Evolutionary conservation across 257 asterid genomes (phyloP).

Genomic region (Gentiana straminea): DNA sequence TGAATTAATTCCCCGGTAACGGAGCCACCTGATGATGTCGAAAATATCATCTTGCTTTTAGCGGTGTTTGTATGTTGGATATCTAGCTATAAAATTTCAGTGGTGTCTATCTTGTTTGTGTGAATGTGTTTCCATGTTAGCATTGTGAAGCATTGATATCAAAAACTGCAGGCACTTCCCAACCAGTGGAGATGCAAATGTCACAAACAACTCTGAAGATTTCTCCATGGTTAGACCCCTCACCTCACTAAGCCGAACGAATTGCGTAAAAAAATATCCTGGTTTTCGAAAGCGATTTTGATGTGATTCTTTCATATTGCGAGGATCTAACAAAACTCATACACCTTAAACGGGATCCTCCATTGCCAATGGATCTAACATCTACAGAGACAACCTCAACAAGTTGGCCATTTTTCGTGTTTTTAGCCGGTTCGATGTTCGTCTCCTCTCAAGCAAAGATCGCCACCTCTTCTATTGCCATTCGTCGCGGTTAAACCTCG

Average conservation of each 20-base stretch:
- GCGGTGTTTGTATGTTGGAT: too few relatives aligned
- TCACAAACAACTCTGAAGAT: conserved; percentile 41
- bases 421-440: conserved; percentile 72
- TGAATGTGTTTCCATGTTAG: too few relatives aligned
- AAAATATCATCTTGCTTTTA: too few relatives aligned
- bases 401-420: conserved; percentile 84
- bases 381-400: conserved; percentile 24
- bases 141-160: not conserved
- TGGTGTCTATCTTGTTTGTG: too few relatives aligned
- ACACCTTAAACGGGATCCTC: conserved; percentile 44
- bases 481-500: conserved; percentile 39
- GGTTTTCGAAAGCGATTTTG: too few relatives aligned
- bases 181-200: conserved; percentile 40
- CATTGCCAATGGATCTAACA: conserved; percentile 18
- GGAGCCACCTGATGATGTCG: too few relatives aligned
- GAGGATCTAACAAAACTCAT: conserved; percentile 45
- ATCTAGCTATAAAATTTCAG: too few relatives aligned
- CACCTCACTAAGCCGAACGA: not conserved
- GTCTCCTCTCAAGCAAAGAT: conserved; percentile 76
- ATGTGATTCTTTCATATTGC: conserved; percentile 6
- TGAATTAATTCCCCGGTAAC: too few relatives aligned
- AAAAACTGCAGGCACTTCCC: conserved; percentile 50
- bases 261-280: too few relatives aligned
- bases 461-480: conserved; percentile 95
- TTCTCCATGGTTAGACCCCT: conserved; percentile 39